Conservation (phyloP, 2,329 filamentous ascomycete species). For the Xylaria sp. region DNA sequence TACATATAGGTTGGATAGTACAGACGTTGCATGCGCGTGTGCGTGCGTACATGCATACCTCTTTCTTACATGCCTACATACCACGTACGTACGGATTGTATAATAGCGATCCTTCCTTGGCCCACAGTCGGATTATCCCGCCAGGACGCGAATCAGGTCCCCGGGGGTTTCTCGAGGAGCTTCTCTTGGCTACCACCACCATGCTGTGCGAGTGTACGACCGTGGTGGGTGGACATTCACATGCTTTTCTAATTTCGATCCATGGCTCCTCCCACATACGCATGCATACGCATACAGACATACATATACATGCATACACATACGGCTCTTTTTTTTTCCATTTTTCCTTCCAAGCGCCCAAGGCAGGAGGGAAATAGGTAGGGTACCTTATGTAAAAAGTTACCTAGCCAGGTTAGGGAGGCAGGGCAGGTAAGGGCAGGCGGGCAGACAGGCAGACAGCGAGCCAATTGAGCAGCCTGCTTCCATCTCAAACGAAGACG, state of each 20-base stretch:
- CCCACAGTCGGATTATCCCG: constrained; percentile 19
- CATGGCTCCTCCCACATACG: neutral
- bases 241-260: neutral
- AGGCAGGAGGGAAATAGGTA: no score
- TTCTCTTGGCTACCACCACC: constrained; percentile 3
- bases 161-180: no score
- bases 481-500: no score
- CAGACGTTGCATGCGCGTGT: constrained; percentile 1
- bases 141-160: constrained; percentile 15
- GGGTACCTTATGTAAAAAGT: no score
- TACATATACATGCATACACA: neutral
- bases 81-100: no score
- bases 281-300: neutral
- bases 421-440: no score
- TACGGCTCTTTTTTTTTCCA: neutral
- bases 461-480: neutral
- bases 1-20: constrained; percentile 4
- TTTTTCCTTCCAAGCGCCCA: no score
- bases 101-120: no score
- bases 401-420: no score
- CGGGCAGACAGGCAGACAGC: no score
- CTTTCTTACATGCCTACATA: neutral
- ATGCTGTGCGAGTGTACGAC: neutral
- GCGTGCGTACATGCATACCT: constrained; percentile 6
- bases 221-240: neutral